Base-by-base conservation (phyloP, 2,329 filamentous ascomycete species). In the Didymella glomerata region DNA sequence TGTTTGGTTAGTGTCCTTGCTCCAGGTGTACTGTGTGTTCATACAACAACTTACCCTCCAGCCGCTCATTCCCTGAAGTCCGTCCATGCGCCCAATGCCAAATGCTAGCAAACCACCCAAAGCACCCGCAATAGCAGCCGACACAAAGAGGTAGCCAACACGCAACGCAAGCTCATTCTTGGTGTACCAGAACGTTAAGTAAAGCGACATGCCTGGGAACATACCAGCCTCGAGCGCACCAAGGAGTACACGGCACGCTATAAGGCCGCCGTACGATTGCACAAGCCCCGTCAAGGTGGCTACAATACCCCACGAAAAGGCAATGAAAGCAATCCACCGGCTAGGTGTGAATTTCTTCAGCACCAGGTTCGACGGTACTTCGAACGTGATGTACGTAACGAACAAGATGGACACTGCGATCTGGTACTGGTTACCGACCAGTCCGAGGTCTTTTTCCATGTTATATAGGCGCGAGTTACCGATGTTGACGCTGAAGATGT, bases 181-280 rank as follows among this genome's bases (percentile, higher is more conserved):
- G 48, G 86, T 90, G 78, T 93, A 93, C 80, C 91, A 92, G 64
- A 92, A 84, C 0, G 90, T 92, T 20, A 93, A 81, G 66, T 91
- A 91, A 18, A 89, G 77, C 7, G 84, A 86, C 64, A 90, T 77
- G 0, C 89, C 89, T 0, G 89, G 89, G 63, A 91, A 91, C 1
- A 91, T 77, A 0, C 89, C 81, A 36, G 32, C 32, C 32, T 36
- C 32, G 32, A 36, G 32, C 16, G 32, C 32, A 11, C 32, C 32
- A n/a, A 36, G 32, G 16, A 36, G 16, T 8, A 36, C 16, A n/a
- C 32, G 32, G 9, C 32, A 36, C 32, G 6, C 32, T 36, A 36
- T n/a, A n/a, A 36, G 32, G 6, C 32, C 32, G 5, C 16, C 16
- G 32, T 36, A 36, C 14, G 32, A 36, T 36, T 36, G 32, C 9